Evolutionary conservation across 2,329 filamentous ascomycete genomes (phyloP).

Genomic region (Sphaerulina musiva): DNA sequence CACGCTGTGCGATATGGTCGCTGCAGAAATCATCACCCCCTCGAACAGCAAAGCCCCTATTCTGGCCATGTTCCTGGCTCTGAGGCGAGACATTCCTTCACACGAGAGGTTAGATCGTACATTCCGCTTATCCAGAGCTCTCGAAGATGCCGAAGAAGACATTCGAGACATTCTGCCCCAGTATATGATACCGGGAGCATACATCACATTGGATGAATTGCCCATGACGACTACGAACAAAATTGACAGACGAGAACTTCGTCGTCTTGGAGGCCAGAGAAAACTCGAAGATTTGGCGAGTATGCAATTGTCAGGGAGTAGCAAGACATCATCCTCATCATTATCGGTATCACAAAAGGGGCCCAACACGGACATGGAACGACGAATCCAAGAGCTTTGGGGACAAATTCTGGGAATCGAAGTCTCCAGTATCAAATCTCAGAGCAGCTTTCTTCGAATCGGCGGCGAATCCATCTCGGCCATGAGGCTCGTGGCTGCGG

Average conservation of each 20-base stretch:
- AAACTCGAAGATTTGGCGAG: conserved; percentile 39
- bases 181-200: conserved; percentile 70
- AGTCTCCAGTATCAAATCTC: conserved; percentile 43
- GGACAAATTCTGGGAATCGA: conserved; percentile 44
- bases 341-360: conserved; percentile 19
- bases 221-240: conserved; percentile 68
- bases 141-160: conserved; percentile 24
- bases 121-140: conserved; percentile 36
- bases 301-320: conserved; percentile 13
- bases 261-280: conserved; percentile 37
- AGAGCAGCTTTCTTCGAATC: conserved; percentile 48
- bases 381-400: conserved; percentile 48
- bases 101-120: not conserved
- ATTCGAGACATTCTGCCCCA: conserved; percentile 53
- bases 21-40: conserved; percentile 1
- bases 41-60: not conserved
- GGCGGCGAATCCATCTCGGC: conserved; percentile 44
- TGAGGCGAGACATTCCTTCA: not conserved
- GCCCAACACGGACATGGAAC: conserved; percentile 51
- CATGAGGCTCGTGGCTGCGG: conserved; percentile 41
- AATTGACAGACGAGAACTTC: conserved; percentile 53
- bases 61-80: not conserved
- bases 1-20: conserved; percentile 1
- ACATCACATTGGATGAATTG: conserved; percentile 59
- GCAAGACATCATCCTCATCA: too few species aligned